Conservation (phyloP, 805 yeast genomes). For the Candida germanica region DNA sequence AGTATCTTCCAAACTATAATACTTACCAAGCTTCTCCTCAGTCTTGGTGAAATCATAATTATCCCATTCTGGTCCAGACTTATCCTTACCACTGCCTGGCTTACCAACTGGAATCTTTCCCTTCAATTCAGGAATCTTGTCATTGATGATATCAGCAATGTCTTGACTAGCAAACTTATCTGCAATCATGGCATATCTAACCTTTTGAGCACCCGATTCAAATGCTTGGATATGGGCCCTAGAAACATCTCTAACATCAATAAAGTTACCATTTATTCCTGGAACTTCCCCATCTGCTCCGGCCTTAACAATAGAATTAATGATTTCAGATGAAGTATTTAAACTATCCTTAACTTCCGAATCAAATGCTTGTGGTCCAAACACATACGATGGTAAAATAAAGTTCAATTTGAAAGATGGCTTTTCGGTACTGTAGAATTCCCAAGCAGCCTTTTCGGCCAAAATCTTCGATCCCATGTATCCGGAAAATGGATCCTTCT, state of each 20-base stretch:
- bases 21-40: conserved; percentile 10
- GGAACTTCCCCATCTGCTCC: conserved; percentile 26
- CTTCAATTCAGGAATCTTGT: conserved; percentile 39
- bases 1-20: conserved; percentile 34
- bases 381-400: conserved; percentile 53
- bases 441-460: conserved; percentile 65
- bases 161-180: conserved; percentile 22
- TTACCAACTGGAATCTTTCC: conserved; percentile 38
- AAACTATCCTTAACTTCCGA: conserved; percentile 25
- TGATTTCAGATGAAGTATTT: conserved; percentile 35
- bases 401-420: conserved; percentile 42
- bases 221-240: conserved; percentile 22
- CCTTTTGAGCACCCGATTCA: conserved; percentile 21
- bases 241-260: conserved; percentile 2
- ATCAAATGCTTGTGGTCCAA: conserved; percentile 54
- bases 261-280: conserved; percentile 23
- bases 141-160: conserved; percentile 29
- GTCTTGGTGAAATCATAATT: conserved; percentile 1
- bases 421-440: conserved; percentile 30
- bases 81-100: conserved; percentile 17
- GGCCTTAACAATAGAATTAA: conserved; percentile 38
- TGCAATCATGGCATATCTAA: conserved; percentile 25
- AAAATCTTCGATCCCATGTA: conserved; percentile 57
- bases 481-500: conserved; percentile 38
- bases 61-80: neutral